Base-by-base conservation (phyloP, 352 stramenopile genomes). In the Pythium phragmiticola region DNA sequence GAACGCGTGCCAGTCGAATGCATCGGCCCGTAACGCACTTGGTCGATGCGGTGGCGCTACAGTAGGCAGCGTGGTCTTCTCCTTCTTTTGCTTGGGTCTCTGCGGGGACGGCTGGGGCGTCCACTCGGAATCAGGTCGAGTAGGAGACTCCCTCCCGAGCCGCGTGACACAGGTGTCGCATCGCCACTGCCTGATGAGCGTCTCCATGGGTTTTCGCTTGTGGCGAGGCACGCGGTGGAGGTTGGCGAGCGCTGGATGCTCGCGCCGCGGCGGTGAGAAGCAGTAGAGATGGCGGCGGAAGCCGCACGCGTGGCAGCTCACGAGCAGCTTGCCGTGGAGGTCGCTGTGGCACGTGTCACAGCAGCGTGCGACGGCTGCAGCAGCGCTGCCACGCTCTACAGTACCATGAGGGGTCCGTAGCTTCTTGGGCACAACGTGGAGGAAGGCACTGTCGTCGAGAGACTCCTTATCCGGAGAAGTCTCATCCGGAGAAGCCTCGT, bases 261-360 rank as follows among this genome's bases (percentile, higher is more conserved):
- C 75, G 56, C 79, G 78, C 16, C 87, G 67, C 41, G 80, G 78
- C 5, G 82, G 82, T 12, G 70, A 67, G 19, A 90, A 92, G 52
- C 82, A 92, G 57, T 89, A 92, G 14, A 90, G 58, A 56, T 90
- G 82, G 23, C 78, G 79, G 0, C 73, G 66, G 53, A 90, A 89
- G 3, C 68, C 51, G 52, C 82, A 92, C 16, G 46, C 60, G 7
- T 63, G 57, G 28, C 82, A 92, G 7, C 55, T 62, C 3, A 83
- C 74, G 39, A 92, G 70, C 48, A 92, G 67, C 54, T 89, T 90
- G 9, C 74, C 60, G 49, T 92, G 89, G 43, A 89, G 45, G 42
- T 90, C 80, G 54, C 82, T 92, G 45, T 75, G 81, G 60, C 82
- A 92, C 5, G 60, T 68, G 37, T 75, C 65, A 14, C 82, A 91